Evolutionary conservation across 192 early-diverging fungal genomes (phyloP).

Genomic region (Coemansia sp.): DNA sequence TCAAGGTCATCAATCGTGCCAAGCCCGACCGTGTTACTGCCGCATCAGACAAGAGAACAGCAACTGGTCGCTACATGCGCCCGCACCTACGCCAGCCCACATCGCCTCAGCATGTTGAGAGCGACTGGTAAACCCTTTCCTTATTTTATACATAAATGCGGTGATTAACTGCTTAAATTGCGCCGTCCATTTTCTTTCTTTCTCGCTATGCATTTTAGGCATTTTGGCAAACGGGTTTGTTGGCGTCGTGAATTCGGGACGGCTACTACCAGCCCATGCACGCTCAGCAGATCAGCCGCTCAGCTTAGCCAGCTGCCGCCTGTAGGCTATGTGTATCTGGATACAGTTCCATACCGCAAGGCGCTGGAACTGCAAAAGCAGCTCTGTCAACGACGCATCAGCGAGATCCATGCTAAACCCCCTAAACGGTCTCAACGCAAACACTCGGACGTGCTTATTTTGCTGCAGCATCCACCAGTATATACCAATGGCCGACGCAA

Average conservation of each 20-base stretch:
- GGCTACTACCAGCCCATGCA: constrained; percentile 14
- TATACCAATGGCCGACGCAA: constrained; percentile 90
- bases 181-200: not conserved
- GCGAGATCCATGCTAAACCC: constrained; percentile 28
- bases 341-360: constrained; percentile 54
- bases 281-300: constrained; percentile 21
- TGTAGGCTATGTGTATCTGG: constrained; percentile 51
- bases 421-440: not conserved
- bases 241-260: not conserved
- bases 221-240: not conserved
- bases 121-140: constrained; percentile 31
- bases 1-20: constrained; percentile 98
- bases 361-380: constrained; percentile 62
- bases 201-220: not conserved
- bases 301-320: constrained; percentile 36
- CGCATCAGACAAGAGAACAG: constrained; percentile 72
- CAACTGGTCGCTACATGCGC: constrained; percentile 54
- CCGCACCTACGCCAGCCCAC: constrained; percentile 53
- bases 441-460: constrained; percentile 57
- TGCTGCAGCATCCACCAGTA: constrained; percentile 84
- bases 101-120: constrained; percentile 34
- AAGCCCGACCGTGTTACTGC: constrained; percentile 79
- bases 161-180: not conserved
- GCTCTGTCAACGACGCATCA: constrained; percentile 57
- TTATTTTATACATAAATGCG: not conserved